Conservation (phyloP, 2,329 filamentous ascomycete genomes). For the Epichloe glyceriae region DNA sequence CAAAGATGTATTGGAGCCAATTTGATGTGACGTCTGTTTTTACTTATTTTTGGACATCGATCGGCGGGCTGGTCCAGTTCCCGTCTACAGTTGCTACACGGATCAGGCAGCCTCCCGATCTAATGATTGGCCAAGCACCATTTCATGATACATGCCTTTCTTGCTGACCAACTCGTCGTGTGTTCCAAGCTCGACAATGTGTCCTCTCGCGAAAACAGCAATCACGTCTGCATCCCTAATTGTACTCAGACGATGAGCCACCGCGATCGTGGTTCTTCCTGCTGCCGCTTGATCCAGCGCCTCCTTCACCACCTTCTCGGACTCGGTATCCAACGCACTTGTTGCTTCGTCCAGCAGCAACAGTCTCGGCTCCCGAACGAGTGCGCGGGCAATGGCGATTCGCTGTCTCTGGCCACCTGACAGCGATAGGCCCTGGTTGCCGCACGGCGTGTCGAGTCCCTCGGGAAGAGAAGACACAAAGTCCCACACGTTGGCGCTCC, state of each 20-base stretch:
- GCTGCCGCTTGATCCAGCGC: slow-evolving; percentile 38
- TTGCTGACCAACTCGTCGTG: slow-evolving; percentile 42
- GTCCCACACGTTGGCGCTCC: slow-evolving; percentile 41
- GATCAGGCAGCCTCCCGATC: slow-evolving; percentile 18
- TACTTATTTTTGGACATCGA: no score
- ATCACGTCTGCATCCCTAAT: slow-evolving; percentile 49
- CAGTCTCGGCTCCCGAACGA: slow-evolving; percentile 52
- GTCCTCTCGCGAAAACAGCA: slow-evolving; percentile 38
- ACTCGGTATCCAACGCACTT: slow-evolving; percentile 47
- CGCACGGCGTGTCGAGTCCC: slow-evolving; percentile 50
- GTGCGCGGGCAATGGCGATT: slow-evolving; percentile 58
- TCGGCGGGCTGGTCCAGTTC: no score
- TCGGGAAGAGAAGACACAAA: slow-evolving; percentile 44
- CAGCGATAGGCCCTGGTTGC: slow-evolving; percentile 53
- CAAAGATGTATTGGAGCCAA: no score
- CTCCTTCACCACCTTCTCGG: slow-evolving; percentile 50
- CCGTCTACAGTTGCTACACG: no score
- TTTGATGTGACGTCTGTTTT: no score
- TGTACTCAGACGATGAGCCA: slow-evolving; percentile 47
- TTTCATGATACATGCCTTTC: slow-evolving; percentile 37
- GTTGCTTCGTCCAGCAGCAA: slow-evolving; percentile 66
- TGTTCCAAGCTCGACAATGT: slow-evolving; percentile 44
- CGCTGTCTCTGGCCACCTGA: slow-evolving; percentile 63
- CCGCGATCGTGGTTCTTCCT: slow-evolving; percentile 43
- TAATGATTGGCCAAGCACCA: slow-evolving; percentile 34